Evolutionary conservation across 1,284 basidiomycete species (phyloP), one percentile per base, ranked within the genome.

Genomic region (Leccinum ponderosum): DNA sequence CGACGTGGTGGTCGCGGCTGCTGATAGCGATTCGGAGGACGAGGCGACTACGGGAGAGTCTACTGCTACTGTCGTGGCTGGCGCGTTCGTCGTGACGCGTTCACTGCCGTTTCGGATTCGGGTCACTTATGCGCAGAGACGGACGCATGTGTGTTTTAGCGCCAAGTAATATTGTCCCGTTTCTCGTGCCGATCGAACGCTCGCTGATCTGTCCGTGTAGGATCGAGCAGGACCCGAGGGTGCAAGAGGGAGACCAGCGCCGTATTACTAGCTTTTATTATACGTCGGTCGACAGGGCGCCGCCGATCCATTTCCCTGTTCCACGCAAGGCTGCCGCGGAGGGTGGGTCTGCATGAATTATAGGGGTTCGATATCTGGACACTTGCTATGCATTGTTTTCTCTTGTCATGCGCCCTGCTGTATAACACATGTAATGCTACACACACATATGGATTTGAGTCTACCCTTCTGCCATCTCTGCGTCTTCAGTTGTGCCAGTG

Each of bases 91-190:
- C 57, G 73, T 82, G 35, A 81, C 77, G 20, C 77, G 80, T 15
- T 75, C 74, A 0, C 63, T 82, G 60, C 78, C 77, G 58, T 78
- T 80, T 57, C 73, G 77, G n/a, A 76, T 84, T 35, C 77, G 82
- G 20, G 82, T 67, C 2, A 68, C 66, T 1, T 77, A 76, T 17
- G 81, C 78, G 5, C 77, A 81, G 61, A 75, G 66, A 15, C 64
- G 67, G 12, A 76, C 73, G 35, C 68, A 73, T 47, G 68, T 80
- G 52, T 64, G 71, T 12, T 80, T 83, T 57, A 82, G 77, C 56
- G 80, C 80, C 14, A 79, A 69, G 82, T 82, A 53, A 50, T 75
- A 66, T 11, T 12, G n/a, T 17, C 6, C 20, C 0, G 52, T 56
- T 1, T 11, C 31, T 31, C 31, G 11, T 31, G 4, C 20, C n/a